Base-by-base conservation (phyloP, 2,329 filamentous ascomycete genomes). In the Dactylonectria macrodidyma region DNA sequence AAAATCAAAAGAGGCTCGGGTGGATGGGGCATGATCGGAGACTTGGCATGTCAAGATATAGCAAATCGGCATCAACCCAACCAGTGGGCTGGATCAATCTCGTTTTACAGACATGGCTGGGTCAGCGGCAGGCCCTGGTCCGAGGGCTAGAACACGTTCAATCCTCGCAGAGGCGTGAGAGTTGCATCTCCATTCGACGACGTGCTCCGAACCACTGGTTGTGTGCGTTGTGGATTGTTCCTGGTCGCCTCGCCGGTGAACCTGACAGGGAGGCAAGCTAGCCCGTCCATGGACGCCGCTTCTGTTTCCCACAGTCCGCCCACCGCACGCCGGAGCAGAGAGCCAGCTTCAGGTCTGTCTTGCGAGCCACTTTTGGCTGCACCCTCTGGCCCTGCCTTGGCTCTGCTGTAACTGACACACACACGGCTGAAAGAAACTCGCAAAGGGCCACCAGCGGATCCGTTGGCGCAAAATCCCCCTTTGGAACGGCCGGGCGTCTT, bases 1-100 rank as follows among this genome's bases (percentile, higher is more conserved):
- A 62, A 62, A 62, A 63, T 63, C 60, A 63, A 63, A 63, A 34
- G 51, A 58, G 51, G 52, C 30, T 22, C 44, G 60, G 51, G 55
- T 58, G 52, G 36, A 47, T 46, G 33, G 60, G 22, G 30, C 14
- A 34, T 36, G 19, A 51, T 46, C 4, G 19, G 33, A 44, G 48
- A 58, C 30, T 44, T 36, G 60, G 54, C 46, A 33, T 41, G 51
- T 44, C 52, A 41, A 57, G 60, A 63, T 58, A 63, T 63, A 56
- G n/a, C 48, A 44, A 44, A 55, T 48, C 46, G 33, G 46, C 52
- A 22, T 46, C 24, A 58, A 51, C 51, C 33, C 19, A 19, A 10
- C 24, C n/a, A 8, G n/a, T 36, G 33, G 51, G 33, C n/a, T 54
- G 34, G 33, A 54, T 36, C n/a, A 54, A 36, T 54, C n/a, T 54